These are phyloP conservation scores for Thelonectria blattea DNA, from an alignment of 2,329 filamentous ascomycete species.

Conservation along the genomic window DNA sequence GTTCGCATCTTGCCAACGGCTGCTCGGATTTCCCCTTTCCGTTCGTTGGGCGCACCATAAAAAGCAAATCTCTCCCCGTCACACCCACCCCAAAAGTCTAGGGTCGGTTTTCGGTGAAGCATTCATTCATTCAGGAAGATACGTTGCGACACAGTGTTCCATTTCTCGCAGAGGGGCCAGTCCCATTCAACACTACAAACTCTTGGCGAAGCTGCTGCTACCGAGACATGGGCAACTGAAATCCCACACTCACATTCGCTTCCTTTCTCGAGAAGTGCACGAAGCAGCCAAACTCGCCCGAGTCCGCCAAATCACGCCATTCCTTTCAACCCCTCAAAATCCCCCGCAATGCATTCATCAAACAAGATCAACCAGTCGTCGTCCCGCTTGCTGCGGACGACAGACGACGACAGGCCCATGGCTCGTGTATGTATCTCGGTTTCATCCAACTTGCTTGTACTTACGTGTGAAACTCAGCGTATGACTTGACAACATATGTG, in stretches of 20 bases:
- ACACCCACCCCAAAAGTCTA: neutral
- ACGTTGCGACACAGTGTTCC: neutral
- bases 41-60: neutral
- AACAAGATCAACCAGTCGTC: slow-evolving; percentile 71
- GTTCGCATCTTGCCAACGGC: neutral
- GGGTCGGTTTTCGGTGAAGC: neutral
- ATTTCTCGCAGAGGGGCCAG: neutral
- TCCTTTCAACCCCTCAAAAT: too few relatives aligned
- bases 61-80: neutral
- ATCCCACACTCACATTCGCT: neutral
- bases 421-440: slow-evolving; percentile 72
- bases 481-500: neutral
- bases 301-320: neutral
- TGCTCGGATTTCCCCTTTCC: neutral
- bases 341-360: neutral
- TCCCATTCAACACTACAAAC: neutral
- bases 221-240: neutral
- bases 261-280: neutral
- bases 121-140: neutral
- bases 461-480: neutral
- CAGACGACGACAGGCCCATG: slow-evolving; percentile 92
- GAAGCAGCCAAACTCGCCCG: neutral
- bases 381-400: slow-evolving; percentile 94
- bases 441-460: neutral
- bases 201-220: neutral